Evolutionary conservation across 768 basidiomycete genomes (phyloP).

Genomic region (Astraeus odoratus): DNA sequence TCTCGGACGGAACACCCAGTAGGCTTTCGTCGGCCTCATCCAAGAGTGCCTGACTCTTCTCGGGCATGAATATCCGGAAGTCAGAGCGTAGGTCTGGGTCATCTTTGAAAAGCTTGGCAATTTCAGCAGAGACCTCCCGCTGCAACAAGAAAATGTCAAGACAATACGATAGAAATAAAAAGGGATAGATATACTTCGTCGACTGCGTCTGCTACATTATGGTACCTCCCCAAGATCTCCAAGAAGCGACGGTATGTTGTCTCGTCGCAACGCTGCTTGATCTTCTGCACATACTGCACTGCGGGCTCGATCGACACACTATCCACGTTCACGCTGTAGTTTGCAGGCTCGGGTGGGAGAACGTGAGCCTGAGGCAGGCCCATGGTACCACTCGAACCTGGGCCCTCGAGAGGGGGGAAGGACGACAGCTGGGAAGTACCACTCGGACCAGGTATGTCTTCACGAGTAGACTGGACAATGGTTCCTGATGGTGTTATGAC

Average conservation of each 20-base stretch:
- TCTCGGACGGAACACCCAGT: slow-evolving; percentile 21
- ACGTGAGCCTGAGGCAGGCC: slow-evolving; percentile 4
- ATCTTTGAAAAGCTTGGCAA: slow-evolving; percentile 66
- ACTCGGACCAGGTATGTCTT: slow-evolving; percentile 33
- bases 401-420: slow-evolving; percentile 14
- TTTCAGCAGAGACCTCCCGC: slow-evolving; percentile 64
- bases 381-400: not conserved
- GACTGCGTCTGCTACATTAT: slow-evolving; percentile 51
- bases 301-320: slow-evolving; percentile 63
- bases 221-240: slow-evolving; percentile 63
- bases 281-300: slow-evolving; percentile 93
- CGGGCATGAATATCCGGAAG: slow-evolving; percentile 72
- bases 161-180: slow-evolving; percentile 2
- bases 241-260: slow-evolving; percentile 80
- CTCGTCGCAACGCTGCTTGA: slow-evolving; percentile 88
- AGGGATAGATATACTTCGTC: slow-evolving; percentile 41
- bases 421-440: slow-evolving; percentile 33
- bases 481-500: slow-evolving; percentile 73
- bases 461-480: slow-evolving; percentile 47
- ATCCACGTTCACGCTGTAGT: slow-evolving; percentile 29
- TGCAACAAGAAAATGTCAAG: slow-evolving; percentile 18
- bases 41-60: slow-evolving; percentile 42
- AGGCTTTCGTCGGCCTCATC: slow-evolving; percentile 35
- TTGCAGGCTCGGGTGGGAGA: slow-evolving; percentile 15
- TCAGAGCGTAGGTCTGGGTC: slow-evolving; percentile 68